Evolutionary conservation across 23 red algal genomes (phyloP), one percentile per base, ranked within the genome.

Genomic region (Rhodosorus marinus): DNA sequence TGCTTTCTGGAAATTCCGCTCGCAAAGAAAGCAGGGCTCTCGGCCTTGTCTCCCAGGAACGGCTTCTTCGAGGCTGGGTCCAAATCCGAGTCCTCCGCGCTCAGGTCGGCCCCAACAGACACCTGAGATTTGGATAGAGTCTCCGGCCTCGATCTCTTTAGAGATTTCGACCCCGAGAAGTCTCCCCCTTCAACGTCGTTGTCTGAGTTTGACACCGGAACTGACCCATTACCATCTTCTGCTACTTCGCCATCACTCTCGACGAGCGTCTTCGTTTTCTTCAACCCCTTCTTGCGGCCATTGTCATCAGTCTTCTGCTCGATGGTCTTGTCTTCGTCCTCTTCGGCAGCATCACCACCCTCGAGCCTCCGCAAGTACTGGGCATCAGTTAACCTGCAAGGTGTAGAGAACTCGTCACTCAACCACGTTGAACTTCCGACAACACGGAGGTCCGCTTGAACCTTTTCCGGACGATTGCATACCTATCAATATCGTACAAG

Each of bases 11-110:
- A 43, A 24, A 46, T 66, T 0, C 62, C 73, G 26, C 69, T 79
- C 34, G 62, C 51, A 1, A 35, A 25, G 14, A 79, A 45, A 0
- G 73, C 73, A 54, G 67, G 36, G n/a, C n/a, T n/a, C n/a, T n/a
- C n/a, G n/a, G n/a, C n/a, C n/a, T n/a, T n/a, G n/a, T n/a, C n/a
- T n/a, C n/a, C n/a, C n/a, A n/a, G n/a, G n/a, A n/a, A n/a, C n/a
- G n/a, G n/a, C n/a, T n/a, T n/a, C n/a, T n/a, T n/a, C n/a, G n/a
- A n/a, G n/a, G n/a, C n/a, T n/a, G n/a, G n/a, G n/a, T n/a, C n/a
- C n/a, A n/a, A n/a, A n/a, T n/a, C n/a, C n/a, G n/a, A n/a, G n/a
- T n/a, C n/a, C n/a, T n/a, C n/a, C n/a, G n/a, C n/a, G n/a, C n/a
- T n/a, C n/a, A n/a, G n/a, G n/a, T n/a, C n/a, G n/a, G n/a, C n/a